These are phyloP conservation scores for Sugiyamaella smithiae DNA, from an alignment of 805 yeast genomes.

Conservation along the genomic window DNA sequence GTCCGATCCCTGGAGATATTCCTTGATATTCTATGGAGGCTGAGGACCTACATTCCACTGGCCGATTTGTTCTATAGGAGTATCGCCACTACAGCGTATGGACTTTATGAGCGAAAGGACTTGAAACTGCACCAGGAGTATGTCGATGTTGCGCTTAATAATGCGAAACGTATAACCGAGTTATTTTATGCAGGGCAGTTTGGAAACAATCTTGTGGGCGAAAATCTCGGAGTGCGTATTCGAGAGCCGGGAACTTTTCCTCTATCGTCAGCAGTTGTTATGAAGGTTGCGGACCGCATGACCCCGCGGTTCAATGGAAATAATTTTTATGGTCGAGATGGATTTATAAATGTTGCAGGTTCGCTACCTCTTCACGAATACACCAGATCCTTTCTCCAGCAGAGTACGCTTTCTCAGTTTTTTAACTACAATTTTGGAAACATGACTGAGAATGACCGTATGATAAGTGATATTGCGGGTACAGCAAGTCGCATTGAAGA, in stretches of 20 bases:
- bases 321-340: neutral
- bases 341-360: neutral
- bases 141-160: neutral
- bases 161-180: neutral
- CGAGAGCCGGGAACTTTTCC: constrained; percentile 1
- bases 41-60: constrained; percentile 10
- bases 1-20: constrained; percentile 11
- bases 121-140: neutral
- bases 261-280: neutral
- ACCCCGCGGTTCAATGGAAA: neutral
- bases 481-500: neutral
- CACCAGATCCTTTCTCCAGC: neutral
- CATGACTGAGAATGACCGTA: neutral
- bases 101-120: neutral
- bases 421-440: neutral
- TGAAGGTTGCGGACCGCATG: neutral
- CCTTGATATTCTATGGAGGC: constrained; percentile 5
- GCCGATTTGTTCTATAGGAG: constrained; percentile 13
- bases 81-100: constrained; percentile 7
- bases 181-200: constrained; percentile 1
- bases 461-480: neutral
- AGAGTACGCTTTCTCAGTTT: neutral
- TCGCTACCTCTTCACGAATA: neutral
- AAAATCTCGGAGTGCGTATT: neutral
- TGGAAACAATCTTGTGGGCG: neutral